phyloP scores from a whole-genome alignment of 208 protist genomes.

The Trypanosoma melophagium region DNA sequence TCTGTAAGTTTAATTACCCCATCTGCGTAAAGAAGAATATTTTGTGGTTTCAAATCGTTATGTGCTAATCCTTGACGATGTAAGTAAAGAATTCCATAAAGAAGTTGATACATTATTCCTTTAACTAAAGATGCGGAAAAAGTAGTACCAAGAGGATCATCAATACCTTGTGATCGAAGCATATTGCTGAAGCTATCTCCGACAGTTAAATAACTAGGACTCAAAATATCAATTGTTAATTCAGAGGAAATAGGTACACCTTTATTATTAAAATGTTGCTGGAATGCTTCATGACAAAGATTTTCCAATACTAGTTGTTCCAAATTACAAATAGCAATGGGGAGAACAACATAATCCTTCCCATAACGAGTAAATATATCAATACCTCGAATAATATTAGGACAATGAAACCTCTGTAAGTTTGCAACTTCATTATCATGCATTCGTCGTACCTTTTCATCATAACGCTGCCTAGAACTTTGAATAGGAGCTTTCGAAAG shows the following conservation, averaged over 20 bases:
- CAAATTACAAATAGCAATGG: slow-evolving; percentile 77
- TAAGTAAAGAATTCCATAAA: slow-evolving; percentile 72
- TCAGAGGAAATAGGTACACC: not conserved
- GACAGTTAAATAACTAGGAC: not conserved
- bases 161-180: not conserved
- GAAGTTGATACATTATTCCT: slow-evolving; percentile 73
- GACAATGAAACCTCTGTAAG: slow-evolving; percentile 81
- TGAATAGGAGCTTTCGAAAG: not conserved
- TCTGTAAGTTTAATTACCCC: slow-evolving; percentile 75
- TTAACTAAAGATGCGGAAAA: slow-evolving; percentile 66
- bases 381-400: slow-evolving; percentile 67
- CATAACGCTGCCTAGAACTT: slow-evolving; percentile 17
- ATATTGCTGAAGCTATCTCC: not conserved
- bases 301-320: slow-evolving; percentile 58
- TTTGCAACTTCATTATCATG: slow-evolving; percentile 62
- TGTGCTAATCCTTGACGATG: slow-evolving; percentile 76
- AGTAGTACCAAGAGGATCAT: not conserved
- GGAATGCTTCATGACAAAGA: not conserved
- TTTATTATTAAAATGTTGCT: not conserved
- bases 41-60: slow-evolving; percentile 87
- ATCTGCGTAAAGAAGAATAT: slow-evolving; percentile 77
- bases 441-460: slow-evolving; percentile 18
- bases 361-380: slow-evolving; percentile 78
- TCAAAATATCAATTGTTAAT: not conserved
- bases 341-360: slow-evolving; percentile 82